Conservation (phyloP, 2,329 filamentous ascomycete genomes). For the Amphichorda felina region DNA sequence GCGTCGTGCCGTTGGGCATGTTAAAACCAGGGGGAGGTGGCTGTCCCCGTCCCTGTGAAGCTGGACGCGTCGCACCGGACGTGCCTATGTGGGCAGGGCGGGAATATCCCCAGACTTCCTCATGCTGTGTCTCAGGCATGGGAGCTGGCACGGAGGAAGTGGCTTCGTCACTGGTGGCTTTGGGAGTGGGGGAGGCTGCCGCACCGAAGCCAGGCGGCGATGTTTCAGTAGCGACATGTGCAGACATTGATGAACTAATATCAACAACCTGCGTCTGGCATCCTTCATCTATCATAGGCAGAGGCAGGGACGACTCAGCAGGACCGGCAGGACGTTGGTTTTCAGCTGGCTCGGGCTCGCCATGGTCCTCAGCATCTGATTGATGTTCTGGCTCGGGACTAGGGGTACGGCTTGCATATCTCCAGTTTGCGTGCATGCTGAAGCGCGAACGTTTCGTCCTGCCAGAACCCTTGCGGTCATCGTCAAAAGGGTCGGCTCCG, state of each 20-base stretch:
- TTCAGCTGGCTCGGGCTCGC: slow-evolving; percentile 3
- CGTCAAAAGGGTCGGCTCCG: slow-evolving; percentile 57
- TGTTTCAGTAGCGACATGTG: background rate
- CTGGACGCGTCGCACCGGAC: too few relatives aligned
- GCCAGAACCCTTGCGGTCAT: slow-evolving; percentile 28
- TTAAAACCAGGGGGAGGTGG: too few relatives aligned
- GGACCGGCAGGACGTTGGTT: slow-evolving; percentile 3
- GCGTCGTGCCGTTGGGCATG: too few relatives aligned
- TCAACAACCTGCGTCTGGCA: background rate
- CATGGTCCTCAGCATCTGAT: slow-evolving; percentile 9
- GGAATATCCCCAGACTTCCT: too few relatives aligned
- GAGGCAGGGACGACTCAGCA: background rate
- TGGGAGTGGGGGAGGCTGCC: background rate
- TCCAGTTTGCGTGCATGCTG: slow-evolving; percentile 59
- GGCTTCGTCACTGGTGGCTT: too few relatives aligned
- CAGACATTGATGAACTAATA: background rate
- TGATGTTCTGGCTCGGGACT: slow-evolving; percentile 47
- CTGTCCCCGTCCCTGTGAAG: too few relatives aligned
- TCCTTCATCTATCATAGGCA: slow-evolving; percentile 4
- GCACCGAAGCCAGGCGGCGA: background rate
- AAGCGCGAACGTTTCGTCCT: slow-evolving; percentile 52
- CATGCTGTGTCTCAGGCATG: too few relatives aligned
- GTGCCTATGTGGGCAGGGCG: too few relatives aligned
- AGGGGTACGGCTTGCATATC: slow-evolving; percentile 57
- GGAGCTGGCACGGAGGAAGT: too few relatives aligned